Evolutionary conservation across 331 rosid species (phyloP).

Genomic region (Quercus phellos): DNA sequence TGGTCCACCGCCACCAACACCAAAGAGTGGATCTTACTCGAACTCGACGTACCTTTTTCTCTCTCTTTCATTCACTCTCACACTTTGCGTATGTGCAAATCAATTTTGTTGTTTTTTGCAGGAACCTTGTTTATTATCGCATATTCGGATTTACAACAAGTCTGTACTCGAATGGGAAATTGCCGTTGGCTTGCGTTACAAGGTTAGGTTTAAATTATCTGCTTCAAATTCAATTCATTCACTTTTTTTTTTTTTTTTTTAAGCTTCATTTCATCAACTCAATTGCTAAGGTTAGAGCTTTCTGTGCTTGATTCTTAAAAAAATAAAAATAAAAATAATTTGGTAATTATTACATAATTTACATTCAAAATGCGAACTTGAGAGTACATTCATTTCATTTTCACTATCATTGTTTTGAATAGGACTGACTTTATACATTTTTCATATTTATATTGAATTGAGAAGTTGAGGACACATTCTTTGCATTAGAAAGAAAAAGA

Average conservation of each 20-base stretch:
- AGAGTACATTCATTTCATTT: not conserved
- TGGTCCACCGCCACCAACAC: slow-evolving; percentile 96
- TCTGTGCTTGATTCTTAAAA: not conserved
- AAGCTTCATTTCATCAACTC: not conserved
- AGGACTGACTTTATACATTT: too few species aligned
- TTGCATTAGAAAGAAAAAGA: not conserved
- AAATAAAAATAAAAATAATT: too few species aligned
- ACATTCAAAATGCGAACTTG: not conserved
- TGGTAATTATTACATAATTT: not conserved
- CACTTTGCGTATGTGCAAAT: not conserved
- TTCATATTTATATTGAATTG: too few species aligned
- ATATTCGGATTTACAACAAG: slow-evolving; percentile 82
- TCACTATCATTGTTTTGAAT: too few species aligned
- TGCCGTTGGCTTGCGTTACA: slow-evolving; percentile 87
- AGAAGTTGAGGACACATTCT: not conserved
- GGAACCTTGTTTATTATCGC: slow-evolving; percentile 90
- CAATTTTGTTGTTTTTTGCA: slow-evolving; percentile 16
- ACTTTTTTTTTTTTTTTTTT: not conserved
- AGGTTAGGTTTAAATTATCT: slow-evolving; percentile 39
- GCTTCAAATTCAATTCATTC: not conserved
- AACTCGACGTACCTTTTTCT: slow-evolving; percentile 47
- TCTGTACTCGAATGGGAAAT: slow-evolving; percentile 97
- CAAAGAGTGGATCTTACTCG: slow-evolving; percentile 90
- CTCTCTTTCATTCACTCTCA: not conserved
- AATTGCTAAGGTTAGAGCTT: not conserved